These are phyloP conservation scores for Sextonia rubra DNA, from an alignment of 164 flowering plant genomes.

Conservation along the genomic window DNA sequence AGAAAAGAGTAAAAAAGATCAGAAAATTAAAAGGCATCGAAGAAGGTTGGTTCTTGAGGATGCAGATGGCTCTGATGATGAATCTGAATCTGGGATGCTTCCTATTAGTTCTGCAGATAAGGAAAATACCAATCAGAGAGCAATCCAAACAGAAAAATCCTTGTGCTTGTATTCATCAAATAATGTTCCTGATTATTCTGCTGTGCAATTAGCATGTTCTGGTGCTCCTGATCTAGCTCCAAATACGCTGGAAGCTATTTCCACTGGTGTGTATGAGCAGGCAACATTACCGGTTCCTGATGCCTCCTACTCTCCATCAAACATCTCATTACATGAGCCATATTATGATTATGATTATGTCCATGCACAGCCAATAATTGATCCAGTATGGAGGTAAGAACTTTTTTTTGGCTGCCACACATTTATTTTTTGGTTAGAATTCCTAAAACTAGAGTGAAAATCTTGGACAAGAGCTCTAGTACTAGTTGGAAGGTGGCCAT, in stretches of 20 bases:
- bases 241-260: not conserved
- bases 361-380: slow-evolving; percentile 34
- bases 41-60: slow-evolving; percentile 10
- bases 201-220: not conserved
- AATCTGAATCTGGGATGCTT: slow-evolving; percentile 2
- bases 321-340: not conserved
- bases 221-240: not conserved
- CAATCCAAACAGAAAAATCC: not conserved
- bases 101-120: not conserved
- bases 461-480: not conserved
- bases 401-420: not conserved
- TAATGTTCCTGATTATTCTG: not conserved
- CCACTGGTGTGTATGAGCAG: not conserved
- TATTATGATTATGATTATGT: slow-evolving; percentile 1
- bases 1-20: slow-evolving; percentile 9
- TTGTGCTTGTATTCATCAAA: not conserved
- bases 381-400: slow-evolving; percentile 51
- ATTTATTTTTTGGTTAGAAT: too few relatives aligned
- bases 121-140: not conserved
- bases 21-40: slow-evolving; percentile 6
- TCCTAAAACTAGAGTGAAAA: not conserved
- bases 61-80: slow-evolving; percentile 12
- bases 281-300: not conserved
- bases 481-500: not conserved
- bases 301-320: not conserved